Evolutionary conservation across 202 grass and related monocot genomes (phyloP), one percentile per base, ranked within the genome.

Genomic region (Panicum virgatum): DNA sequence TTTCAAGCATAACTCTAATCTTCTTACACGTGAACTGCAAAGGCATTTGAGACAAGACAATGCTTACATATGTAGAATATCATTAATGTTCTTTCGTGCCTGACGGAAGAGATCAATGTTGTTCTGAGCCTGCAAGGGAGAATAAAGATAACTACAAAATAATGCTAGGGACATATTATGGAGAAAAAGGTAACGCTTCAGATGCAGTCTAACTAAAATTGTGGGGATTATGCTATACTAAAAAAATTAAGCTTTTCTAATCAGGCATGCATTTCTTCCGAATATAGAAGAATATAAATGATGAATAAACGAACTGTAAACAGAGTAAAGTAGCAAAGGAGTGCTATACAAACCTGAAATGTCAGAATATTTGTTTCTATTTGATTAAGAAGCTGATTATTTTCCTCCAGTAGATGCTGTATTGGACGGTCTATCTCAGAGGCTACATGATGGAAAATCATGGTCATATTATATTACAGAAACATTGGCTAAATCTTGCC

Each of bases 41-140:
- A 54, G 46, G 65, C 37, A 77, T 78, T 32, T 37, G 7, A 26
- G 16, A 62, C 63, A 74, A 74, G 16, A 78, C 74, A 36, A 52
- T 68, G 20, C 43, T 89, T 92, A 99, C 96, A 79, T 81, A 29
- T 86, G 81, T 73, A 92, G 29, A 82, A 96, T 83, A 63, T 66
- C 37, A 82, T 80, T 83, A 61, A 99, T 93, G 75, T 99, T 99
- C 15, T 38, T 72, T 75, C 66, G 88, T 51, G 84, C 79, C n/a
- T 38, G 87, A 82, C 77, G 69, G 59, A 99, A 94, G 59, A 99
- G 92, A 72, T 85, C 74, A 54, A 77, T 63, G 50, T 99, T 99
- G 76, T 91, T 90, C 39, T 77, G 87, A 57, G 62, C 64, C 96
- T 99, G 87, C 20, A 91, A 87, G 29, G 68, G 83, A 73, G 13